Conservation (phyloP, 2,329 filamentous ascomycete genomes). For the Cladorrhinum sp. region DNA sequence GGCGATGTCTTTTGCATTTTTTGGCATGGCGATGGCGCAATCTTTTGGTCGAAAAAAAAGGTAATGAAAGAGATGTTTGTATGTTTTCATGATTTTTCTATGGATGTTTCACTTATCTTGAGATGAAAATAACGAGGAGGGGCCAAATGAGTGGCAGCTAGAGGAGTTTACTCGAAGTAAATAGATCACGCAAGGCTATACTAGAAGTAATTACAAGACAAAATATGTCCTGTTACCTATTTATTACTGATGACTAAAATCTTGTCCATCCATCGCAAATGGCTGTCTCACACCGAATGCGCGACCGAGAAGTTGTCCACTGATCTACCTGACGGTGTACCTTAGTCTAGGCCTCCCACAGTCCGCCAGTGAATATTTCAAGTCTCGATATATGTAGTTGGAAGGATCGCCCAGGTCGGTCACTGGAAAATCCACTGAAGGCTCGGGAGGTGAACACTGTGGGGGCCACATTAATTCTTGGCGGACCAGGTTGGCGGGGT, state of each 20-base stretch:
- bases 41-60: background rate
- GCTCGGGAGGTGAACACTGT: background rate
- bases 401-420: no score
- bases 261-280: no score
- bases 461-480: background rate
- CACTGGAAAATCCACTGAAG: no score
- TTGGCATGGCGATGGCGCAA: background rate
- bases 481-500: background rate
- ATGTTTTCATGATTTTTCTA: constrained; percentile 1
- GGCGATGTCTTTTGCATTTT: background rate
- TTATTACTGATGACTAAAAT: no score
- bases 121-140: background rate
- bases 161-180: background rate
- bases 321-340: no score
- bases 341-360: no score
- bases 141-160: background rate
- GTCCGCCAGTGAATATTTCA: no score
- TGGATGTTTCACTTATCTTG: background rate
- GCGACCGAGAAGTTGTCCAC: no score
- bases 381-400: no score
- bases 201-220: background rate
- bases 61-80: background rate
- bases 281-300: no score
- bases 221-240: no score
- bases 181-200: background rate